Evolutionary conservation across 345 rosid species (phyloP), one percentile per base, ranked within the genome.

Genomic region (Erysimum cheiranthoides): DNA sequence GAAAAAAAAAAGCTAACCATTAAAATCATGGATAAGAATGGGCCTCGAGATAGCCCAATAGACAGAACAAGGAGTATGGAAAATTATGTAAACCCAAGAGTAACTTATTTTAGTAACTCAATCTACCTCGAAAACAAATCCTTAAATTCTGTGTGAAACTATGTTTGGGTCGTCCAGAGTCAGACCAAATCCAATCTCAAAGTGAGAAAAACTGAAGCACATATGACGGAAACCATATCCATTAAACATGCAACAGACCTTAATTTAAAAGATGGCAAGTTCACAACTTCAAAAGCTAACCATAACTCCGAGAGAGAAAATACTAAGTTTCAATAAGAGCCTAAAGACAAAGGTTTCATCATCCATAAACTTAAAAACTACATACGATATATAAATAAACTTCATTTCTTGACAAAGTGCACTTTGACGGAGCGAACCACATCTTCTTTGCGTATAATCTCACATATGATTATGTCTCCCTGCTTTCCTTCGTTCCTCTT

Each of bases 341-440:
- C 9, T 13, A 46, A 6, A 71, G 49, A 70, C 38, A 60, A 34
- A 28, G 3, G 6, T 16, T 50, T 61, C 30, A 54, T n/a, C 43
- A 45, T n/a, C n/a, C 32, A 21, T 38, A 38, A 74, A 17, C 18
- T 32, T 31, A 8, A 18, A 53, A 65, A 6, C 4, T 3, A 18
- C 34, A 38, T 16, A 61, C 0, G 36, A 45, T 34, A n/a, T n/a
- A n/a, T n/a, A 31, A 10, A 34, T 34, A 43, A n/a, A 5, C 40
- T 61, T 75, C 62, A 76, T 0, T 69, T 34, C 50, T 14, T 75
- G 2, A 77, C 9, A 39, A 77, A 71, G 10, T 71, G 80, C 25
- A 46, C 16, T 16, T 64, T 77, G 67, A 77, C 40, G 49, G 61
- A 17, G 4, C 25, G 14, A 38, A 71, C 76, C 38, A 77, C 28